These are phyloP conservation scores for Sicyos baderoa DNA, from an alignment of 306 rosid species.

Conservation along the genomic window DNA sequence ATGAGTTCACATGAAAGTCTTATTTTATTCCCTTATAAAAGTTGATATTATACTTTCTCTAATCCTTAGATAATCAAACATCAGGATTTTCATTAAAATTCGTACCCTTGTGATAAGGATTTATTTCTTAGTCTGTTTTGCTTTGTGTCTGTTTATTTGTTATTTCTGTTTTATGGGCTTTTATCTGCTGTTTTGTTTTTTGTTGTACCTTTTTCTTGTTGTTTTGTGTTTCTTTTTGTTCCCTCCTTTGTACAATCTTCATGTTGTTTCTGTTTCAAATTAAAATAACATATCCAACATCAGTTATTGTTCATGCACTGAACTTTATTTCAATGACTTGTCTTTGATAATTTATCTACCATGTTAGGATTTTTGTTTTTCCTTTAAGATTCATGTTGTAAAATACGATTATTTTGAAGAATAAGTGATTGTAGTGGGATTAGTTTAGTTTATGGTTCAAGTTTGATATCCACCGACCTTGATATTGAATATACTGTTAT, in stretches of 20 bases:
- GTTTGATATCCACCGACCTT: background rate
- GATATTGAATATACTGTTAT: background rate
- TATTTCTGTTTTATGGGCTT: no score
- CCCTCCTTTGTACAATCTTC: no score
- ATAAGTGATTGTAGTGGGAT: background rate
- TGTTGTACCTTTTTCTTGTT: no score
- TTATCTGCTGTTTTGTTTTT: no score
- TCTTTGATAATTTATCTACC: background rate
- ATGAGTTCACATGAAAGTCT: background rate
- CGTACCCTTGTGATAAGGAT: background rate
- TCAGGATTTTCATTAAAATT: background rate
- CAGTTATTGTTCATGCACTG: background rate
- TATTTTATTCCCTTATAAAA: background rate
- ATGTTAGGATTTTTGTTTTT: background rate
- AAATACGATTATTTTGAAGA: background rate
- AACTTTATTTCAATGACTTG: background rate
- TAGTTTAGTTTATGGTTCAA: background rate
- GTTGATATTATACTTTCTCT: background rate
- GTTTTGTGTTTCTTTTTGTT: no score
- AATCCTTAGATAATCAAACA: background rate
- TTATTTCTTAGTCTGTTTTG: no score
- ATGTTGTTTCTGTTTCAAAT: no score
- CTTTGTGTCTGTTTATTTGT: no score
- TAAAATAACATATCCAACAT: no score
- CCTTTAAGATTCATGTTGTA: background rate